Base-by-base conservation (phyloP, 2,329 filamentous ascomycete genomes). In the Monilinia aucupariae region DNA sequence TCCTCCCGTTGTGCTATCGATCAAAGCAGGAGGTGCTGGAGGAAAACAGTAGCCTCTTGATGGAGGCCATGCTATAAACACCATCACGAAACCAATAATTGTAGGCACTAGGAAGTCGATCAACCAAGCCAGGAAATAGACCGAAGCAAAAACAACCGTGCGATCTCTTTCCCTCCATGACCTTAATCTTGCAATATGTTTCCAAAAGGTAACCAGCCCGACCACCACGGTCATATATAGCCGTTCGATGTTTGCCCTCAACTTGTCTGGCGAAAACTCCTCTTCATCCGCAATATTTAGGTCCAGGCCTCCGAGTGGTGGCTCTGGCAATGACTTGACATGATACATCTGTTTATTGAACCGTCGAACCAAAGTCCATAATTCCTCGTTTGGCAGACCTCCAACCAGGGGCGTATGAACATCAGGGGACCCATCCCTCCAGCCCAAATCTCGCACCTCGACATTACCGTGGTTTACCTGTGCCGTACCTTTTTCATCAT, bases 201-300 rank as follows among this genome's bases (percentile, higher is more conserved):
- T 93, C 64, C 83, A 82, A 20, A 84, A 81, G 0, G 79, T 81
- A 50, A 91, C 81, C 15, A 91, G 52, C 17, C 85, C 81, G 55
- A 92, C 82, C 9, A 88, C 78, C 0, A 96, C 84, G 0, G 88
- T 90, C 81, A 91, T 92, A 73, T 96, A 96, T 13, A 94, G 77
- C 17, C 91, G 81, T 75, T 96, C 91, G 4, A 94, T 73, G 60
- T 89, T 91, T 2, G 87, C 84, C 13, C 91, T 82, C 51, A 96
- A 78, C 76, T 94, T 94, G 71, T 94, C 90, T 0, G 91, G 90
- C 0, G 88, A 90, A 73, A 94, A 94, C 63, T 92, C 88, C 68
- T 94, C 90, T 61, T 93, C 87, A 47, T 92, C 87, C 5, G 90
- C 87, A 62, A 91, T 87, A 68, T 92, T 91, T 64, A 96, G 81